phyloP scores from a whole-genome alignment of 257 asterid genomes.

The Knoxia roxburghii region DNA sequence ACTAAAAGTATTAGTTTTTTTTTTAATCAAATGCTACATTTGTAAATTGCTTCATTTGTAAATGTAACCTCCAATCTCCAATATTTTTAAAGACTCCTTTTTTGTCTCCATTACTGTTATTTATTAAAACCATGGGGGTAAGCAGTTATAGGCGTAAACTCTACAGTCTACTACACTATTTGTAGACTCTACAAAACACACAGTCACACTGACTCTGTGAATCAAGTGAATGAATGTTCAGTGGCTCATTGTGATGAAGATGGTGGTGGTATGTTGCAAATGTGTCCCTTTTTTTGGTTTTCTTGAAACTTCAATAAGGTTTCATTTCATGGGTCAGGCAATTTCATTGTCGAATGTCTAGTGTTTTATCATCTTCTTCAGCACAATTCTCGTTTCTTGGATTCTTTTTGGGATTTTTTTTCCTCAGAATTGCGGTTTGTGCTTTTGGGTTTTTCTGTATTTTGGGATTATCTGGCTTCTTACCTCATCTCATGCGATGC shows the following conservation, averaged over 20 bases:
- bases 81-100: no score
- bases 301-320: slow-evolving; percentile 15
- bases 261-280: slow-evolving; percentile 9
- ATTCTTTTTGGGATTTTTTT: slow-evolving; percentile 8
- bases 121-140: no score
- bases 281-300: neutral
- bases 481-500: no score
- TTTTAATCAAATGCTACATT: no score
- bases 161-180: no score
- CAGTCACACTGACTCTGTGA: neutral
- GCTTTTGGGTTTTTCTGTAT: neutral
- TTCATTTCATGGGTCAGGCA: slow-evolving; percentile 2
- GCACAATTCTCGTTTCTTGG: slow-evolving; percentile 3
- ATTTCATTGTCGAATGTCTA: slow-evolving; percentile 19
- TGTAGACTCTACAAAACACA: slow-evolving; percentile 10
- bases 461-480: slow-evolving; percentile 22
- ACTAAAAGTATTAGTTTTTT: no score
- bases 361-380: slow-evolving; percentile 10
- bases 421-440: slow-evolving; percentile 10
- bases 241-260: slow-evolving; percentile 3
- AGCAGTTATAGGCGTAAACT: no score
- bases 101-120: neutral
- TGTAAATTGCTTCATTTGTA: no score
- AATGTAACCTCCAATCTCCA: no score
- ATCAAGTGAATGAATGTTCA: slow-evolving; percentile 8